phyloP scores from a whole-genome alignment of 176 grass and related monocot species.

The Phyllostachys edulis region DNA sequence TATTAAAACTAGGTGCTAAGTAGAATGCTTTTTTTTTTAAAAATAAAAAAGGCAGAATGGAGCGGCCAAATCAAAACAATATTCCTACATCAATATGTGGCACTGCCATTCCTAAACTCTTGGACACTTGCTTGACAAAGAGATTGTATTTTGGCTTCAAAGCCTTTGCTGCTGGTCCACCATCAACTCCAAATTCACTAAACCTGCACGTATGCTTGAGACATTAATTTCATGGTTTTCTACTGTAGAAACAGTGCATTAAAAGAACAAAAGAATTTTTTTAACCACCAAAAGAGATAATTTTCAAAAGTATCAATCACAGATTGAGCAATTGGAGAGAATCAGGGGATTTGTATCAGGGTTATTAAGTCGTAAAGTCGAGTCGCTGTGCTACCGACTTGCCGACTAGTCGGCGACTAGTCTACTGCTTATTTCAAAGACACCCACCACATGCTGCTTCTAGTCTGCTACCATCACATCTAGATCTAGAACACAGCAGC shows the following conservation, averaged over 20 bases:
- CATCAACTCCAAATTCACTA: slow-evolving; percentile 69
- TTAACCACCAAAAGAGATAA: not conserved
- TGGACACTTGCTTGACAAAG: slow-evolving; percentile 49
- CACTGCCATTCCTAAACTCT: slow-evolving; percentile 32
- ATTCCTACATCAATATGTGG: slow-evolving; percentile 59
- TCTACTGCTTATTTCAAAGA: no score
- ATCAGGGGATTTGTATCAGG: not conserved
- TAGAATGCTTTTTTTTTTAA: not conserved
- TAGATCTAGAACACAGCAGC: no score
- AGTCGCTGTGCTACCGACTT: no score
- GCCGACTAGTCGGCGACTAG: no score
- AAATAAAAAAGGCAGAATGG: not conserved
- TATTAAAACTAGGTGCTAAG: not conserved
- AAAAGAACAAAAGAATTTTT: not conserved
- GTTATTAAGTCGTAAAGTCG: no score
- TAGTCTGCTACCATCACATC: no score
- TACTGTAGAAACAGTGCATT: not conserved
- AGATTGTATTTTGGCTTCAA: slow-evolving; percentile 66
- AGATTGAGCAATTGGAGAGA: not conserved
- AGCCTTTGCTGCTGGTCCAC: slow-evolving; percentile 62
- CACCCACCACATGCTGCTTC: no score
- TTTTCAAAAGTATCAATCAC: not conserved
- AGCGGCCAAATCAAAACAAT: not conserved
- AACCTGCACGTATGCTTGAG: slow-evolving; percentile 36
- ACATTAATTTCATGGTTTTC: not conserved